A percentile compares a stretch with the other conserved stretches of the same genome.
These are phyloP conservation scores for Blastocystis sp. DNA, from an alignment of 352 stramenopile genomes.

Conservation along the genomic window DNA sequence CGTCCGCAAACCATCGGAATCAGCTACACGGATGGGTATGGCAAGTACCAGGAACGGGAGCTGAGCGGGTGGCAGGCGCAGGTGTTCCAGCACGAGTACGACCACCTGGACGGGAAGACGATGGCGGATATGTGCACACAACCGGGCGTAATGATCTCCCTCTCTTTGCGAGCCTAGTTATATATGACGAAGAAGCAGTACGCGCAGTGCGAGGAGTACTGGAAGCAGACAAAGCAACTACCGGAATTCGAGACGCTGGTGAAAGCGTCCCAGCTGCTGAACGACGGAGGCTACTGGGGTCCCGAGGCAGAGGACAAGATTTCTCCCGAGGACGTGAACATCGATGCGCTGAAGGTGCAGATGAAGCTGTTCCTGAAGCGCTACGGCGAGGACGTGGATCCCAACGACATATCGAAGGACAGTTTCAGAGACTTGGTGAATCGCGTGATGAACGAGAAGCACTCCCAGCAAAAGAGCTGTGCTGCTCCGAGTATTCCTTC, in stretches of 20 bases:
- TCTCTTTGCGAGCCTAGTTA: not conserved
- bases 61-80: conserved; percentile 52
- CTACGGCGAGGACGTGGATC: conserved; percentile 1
- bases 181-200: conserved; percentile 66
- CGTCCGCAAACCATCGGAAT: conserved; percentile 51
- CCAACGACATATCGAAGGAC: not conserved
- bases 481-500: not conserved
- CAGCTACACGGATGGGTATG: conserved; percentile 59
- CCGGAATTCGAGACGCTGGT: conserved; percentile 49
- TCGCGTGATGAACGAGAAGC: not conserved
- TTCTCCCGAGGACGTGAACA: conserved; percentile 44
- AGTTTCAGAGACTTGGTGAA: conserved; percentile 11
- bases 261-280: conserved; percentile 52
- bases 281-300: conserved; percentile 47
- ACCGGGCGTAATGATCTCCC: not conserved
- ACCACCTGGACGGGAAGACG: conserved; percentile 66
- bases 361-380: conserved; percentile 58
- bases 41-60: conserved; percentile 57
- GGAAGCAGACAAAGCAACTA: conserved; percentile 25
- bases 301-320: conserved; percentile 36
- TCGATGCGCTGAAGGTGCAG: conserved; percentile 53
- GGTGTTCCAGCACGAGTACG: conserved; percentile 68
- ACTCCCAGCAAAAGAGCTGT: not conserved
- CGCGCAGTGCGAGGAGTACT: conserved; percentile 52
- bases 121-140: conserved; percentile 64